phyloP scores from a whole-genome alignment of 306 rosid genomes.

The Acacia melanoxylon region DNA sequence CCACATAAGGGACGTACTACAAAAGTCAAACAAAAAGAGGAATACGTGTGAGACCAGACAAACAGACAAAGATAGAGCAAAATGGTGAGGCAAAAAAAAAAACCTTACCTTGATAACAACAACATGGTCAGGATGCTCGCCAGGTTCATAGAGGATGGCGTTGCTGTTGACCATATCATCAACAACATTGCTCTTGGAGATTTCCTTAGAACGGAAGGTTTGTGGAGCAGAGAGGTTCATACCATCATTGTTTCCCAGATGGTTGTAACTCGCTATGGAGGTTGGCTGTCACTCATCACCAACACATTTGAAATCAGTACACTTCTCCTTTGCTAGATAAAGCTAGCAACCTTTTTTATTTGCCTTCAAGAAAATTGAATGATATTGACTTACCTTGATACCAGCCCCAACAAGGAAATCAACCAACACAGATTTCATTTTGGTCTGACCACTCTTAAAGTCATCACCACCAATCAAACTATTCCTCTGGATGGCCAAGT shows the following conservation, averaged over 20 bases:
- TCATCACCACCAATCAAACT: slow-evolving; percentile 96
- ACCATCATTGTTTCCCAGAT: slow-evolving; percentile 95
- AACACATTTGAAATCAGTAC: slow-evolving; percentile 11
- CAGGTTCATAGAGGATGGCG: slow-evolving; percentile 82
- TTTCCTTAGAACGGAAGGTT: slow-evolving; percentile 95
- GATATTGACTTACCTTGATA: slow-evolving; percentile 61
- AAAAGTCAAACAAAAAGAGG: slow-evolving; percentile 24
- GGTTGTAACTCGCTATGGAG: slow-evolving; percentile 96
- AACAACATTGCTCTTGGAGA: slow-evolving; percentile 95
- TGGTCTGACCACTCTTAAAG: slow-evolving; percentile 98
- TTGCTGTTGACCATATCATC: slow-evolving; percentile 98
- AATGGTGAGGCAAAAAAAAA: neutral
- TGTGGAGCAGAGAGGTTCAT: slow-evolving; percentile 99
- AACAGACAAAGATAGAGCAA: neutral
- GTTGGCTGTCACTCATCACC: slow-evolving; percentile 71
- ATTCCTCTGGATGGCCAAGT: slow-evolving; percentile 79
- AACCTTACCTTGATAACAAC: slow-evolving; percentile 82
- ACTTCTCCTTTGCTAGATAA: neutral
- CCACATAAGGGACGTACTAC: slow-evolving; percentile 93
- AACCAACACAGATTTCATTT: slow-evolving; percentile 95
- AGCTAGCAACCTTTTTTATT: neutral
- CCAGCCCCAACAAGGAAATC: slow-evolving; percentile 99
- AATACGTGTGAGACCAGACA: neutral
- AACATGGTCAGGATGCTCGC: slow-evolving; percentile 98
- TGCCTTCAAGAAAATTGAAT: neutral